phyloP scores from a whole-genome alignment of 225 moss, liverwort and hornwort species.

The Asterella californica region DNA sequence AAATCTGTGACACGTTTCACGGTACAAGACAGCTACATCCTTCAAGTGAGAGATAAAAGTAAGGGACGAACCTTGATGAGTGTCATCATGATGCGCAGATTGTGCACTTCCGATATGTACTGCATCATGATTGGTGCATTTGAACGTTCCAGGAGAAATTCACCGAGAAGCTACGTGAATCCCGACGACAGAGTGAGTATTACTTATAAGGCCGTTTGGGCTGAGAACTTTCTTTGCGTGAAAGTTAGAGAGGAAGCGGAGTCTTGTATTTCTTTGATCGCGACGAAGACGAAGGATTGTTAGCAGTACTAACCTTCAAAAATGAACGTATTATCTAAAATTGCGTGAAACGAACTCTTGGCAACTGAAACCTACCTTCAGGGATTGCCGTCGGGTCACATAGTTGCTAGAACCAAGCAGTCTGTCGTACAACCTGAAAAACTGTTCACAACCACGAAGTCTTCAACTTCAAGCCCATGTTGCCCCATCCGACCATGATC shows the following conservation, averaged over 20 bases:
- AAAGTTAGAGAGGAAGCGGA: background rate
- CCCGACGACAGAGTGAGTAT: background rate
- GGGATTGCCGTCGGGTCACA: conserved; percentile 86
- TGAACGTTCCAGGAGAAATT: conserved; percentile 86
- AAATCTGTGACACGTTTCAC: background rate
- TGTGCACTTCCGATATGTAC: conserved; percentile 95
- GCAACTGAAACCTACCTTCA: conserved; percentile 33
- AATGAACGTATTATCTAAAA: too few species aligned
- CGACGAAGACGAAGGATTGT: background rate
- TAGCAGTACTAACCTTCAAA: background rate
- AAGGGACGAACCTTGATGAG: conserved; percentile 54
- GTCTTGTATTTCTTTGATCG: background rate
- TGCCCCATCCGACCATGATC: too few species aligned
- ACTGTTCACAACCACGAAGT: conserved; percentile 27
- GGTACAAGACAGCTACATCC: background rate
- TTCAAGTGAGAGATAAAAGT: background rate
- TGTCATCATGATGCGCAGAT: conserved; percentile 95
- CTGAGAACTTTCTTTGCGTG: background rate
- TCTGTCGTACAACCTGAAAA: conserved; percentile 67
- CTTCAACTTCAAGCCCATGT: too few species aligned
- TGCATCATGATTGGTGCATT: conserved; percentile 94
- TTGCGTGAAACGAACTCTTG: background rate
- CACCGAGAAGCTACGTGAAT: conserved; percentile 65
- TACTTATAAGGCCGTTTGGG: background rate
- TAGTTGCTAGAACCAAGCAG: conserved; percentile 87